These are phyloP conservation scores for Tetraselmis striata DNA, from an alignment of 139 green algal genomes.

Conservation along the genomic window DNA sequence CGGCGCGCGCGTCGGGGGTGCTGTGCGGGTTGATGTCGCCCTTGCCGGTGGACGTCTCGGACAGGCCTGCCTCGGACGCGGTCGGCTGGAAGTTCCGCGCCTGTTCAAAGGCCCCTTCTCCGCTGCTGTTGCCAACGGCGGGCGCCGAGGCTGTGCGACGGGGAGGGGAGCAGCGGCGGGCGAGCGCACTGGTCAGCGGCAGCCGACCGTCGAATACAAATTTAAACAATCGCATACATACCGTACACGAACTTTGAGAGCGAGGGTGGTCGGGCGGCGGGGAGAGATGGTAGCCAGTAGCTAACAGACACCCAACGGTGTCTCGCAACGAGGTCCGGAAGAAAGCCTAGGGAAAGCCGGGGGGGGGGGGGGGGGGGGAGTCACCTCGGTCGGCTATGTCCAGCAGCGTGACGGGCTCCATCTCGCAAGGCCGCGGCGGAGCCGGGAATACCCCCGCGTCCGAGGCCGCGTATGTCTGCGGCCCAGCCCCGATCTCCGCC, in stretches of 20 bases:
- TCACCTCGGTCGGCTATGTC: background rate
- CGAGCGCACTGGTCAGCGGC: too few relatives aligned
- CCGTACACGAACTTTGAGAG: too few relatives aligned
- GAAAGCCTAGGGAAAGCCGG: too few relatives aligned
- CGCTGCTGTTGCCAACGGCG: background rate
- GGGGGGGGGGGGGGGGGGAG: background rate
- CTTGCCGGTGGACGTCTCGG: background rate
- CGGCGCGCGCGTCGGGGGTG: background rate
- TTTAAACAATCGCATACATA: too few relatives aligned
- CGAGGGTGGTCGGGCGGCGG: too few relatives aligned
- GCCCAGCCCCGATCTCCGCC: too few relatives aligned
- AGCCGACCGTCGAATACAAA: too few relatives aligned
- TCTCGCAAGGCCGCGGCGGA: background rate
- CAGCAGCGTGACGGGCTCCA: background rate
- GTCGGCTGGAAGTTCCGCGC: too few relatives aligned
- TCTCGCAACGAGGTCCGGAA: too few relatives aligned
- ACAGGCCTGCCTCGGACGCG: background rate
- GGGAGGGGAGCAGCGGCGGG: background rate
- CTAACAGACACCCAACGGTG: too few relatives aligned
- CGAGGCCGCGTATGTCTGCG: background rate
- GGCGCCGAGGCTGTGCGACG: background rate
- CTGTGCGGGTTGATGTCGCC: background rate
- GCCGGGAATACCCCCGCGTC: background rate
- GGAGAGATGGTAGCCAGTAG: too few relatives aligned
- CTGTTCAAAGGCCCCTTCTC: background rate